Base-by-base conservation (phyloP, 2,329 filamentous ascomycete species). In the Phoma sp. region DNA sequence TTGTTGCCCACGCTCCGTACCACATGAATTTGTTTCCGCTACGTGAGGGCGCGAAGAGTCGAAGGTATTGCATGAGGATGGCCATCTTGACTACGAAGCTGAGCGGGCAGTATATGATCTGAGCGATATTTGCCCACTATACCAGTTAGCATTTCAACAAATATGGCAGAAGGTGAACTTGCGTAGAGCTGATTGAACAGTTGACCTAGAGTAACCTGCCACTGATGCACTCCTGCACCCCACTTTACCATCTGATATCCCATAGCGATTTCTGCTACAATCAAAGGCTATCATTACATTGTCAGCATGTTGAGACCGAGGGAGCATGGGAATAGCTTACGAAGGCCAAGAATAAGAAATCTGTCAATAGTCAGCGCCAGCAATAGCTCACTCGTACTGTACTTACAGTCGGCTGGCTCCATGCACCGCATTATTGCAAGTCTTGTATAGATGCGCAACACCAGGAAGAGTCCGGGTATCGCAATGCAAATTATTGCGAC, bases 181-280 rank as follows among this genome's bases (percentile, higher is more conserved):
- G 69, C 67, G 30, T 65, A 68, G 14, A 68, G 57, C 37, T 67
- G 66, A 7, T 64, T 52, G 50, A 67, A 67, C 7, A 69, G 49
- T 32, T 68, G 59, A 9, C 52, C 57, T 21, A 65, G 37, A 11
- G 65, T 65, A 9, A 70, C 38, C 52, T 70, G 65, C 67, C 67
- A 70, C 45, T 68, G 66, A 55, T 70, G 67, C 4, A 68, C 66
- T 9, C 67, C 67, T 21, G 65, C 60, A n/a, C 67, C 67, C 59
- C 59, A 68, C 30, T 63, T 62, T 2, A 67, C 61, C 61, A 66
- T 67, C 17, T 59, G 51, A 18, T 65, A 66, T 18, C 66, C 67
- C 40, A 68, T 51, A 5, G 42, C 60, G 12, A 67, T 48, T 40
- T 66, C 61, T 15, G 46, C 43, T 17, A 68, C 40, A 11, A 70